Evolutionary conservation across 768 basidiomycete species (phyloP).

Genomic region (Pisolithus marmoratus): DNA sequence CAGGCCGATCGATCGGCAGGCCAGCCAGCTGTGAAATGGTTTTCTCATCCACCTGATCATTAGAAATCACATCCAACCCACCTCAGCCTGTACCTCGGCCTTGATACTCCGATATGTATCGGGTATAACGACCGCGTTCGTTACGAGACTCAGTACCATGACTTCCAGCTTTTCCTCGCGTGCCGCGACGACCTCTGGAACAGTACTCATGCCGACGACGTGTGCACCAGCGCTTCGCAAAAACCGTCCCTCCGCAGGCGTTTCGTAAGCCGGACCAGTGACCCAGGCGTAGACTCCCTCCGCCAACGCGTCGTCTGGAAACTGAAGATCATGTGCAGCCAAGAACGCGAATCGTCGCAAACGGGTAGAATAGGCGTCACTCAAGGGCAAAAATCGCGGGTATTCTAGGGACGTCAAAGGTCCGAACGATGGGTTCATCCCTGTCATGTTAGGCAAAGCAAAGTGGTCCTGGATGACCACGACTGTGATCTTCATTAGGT

Average conservation of each 20-base stretch:
- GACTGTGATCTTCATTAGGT: conserved; percentile 39
- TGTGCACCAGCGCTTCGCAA: conserved; percentile 71
- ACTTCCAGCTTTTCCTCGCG: conserved; percentile 70
- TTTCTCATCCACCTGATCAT: conserved; percentile 2
- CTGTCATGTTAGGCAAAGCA: conserved; percentile 71
- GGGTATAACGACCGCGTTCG: conserved; percentile 78
- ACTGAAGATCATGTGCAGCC: conserved; percentile 56
- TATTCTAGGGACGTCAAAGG: conserved; percentile 52
- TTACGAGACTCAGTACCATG: conserved; percentile 78
- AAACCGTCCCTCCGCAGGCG: conserved; percentile 79
- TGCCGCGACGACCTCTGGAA: conserved; percentile 83
- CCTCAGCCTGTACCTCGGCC: conserved; percentile 76
- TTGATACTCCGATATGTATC: conserved; percentile 60
- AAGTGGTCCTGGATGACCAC: conserved; percentile 83
- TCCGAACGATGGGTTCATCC: conserved; percentile 77
- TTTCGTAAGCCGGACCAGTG: conserved; percentile 86
- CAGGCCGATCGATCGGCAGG: conserved; percentile 36
- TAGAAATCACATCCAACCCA: conserved; percentile 23
- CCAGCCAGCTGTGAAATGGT: conserved; percentile 51
- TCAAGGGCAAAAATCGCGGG: conserved; percentile 78
- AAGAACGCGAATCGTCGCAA: conserved; percentile 71
- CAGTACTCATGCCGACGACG: conserved; percentile 93
- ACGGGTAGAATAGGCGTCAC: conserved; percentile 70
- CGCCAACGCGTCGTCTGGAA: conserved; percentile 51
- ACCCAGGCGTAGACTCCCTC: conserved; percentile 93